Base-by-base conservation (phyloP, 257 asterid genomes). In the Nicotiana obtusifolia region DNA sequence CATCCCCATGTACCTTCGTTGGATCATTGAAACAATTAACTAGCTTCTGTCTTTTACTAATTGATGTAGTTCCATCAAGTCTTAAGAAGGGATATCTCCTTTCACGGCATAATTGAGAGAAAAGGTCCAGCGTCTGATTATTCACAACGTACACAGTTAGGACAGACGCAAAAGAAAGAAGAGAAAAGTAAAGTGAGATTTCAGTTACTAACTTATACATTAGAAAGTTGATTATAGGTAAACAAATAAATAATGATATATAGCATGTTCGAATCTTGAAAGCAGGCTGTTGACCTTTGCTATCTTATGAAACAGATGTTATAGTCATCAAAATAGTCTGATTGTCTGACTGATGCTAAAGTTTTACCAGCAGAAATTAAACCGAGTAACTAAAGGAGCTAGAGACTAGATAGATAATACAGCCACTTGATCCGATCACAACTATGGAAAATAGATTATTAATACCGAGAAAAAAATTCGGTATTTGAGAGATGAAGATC, bases 31-130 rank as follows among this genome's bases (percentile, higher is more conserved):
- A 95, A 65, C 83, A 81, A 88, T 95, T 92, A 77, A 95, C 99
- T 89, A 95, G 85, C 87, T 95, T 95, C 83, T 95, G 99, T 66
- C 99, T 91, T 91, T 95, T 95, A 88, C 91, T 90, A 83, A 95
- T 95, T 82, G 99, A 92, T 81, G 98, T 95, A 71, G 97, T 84
- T 64, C 99, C 99, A 68, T 95, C 99, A 84, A 95, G 99, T 86
- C 97, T 91, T 80, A 95, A 78, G 85, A 92, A 94, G 81, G 99
- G 99, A 86, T 95, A 95, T 87, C 97, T 91, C 81, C 99, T 93
- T 89, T 95, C 98, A 84, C 97, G 98, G 82, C 99, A 95, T 85
- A 95, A 83, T 85, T 92, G 99, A 84, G 97, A 92, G 82, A 95
- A 94, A 64, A 95, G 98, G 88, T 95, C 99, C 90, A 95, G 81